A percentile compares a stretch with the other conserved stretches of the same genome.
phyloP scores from a whole-genome alignment of 768 basidiomycete genomes.

The Tulasnella calospora region DNA sequence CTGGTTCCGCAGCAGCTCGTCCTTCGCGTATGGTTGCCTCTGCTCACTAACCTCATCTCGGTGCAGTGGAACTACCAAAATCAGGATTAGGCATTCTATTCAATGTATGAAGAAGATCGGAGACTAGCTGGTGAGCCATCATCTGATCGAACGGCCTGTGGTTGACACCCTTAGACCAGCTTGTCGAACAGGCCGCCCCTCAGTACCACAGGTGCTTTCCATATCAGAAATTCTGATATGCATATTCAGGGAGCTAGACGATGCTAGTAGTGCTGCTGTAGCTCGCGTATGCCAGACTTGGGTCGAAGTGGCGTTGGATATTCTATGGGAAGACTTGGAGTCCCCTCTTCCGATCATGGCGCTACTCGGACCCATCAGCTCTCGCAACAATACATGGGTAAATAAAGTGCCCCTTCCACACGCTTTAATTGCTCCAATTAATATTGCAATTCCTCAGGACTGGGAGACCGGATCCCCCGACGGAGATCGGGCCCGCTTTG shows the following conservation, averaged over 20 bases:
- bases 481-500: neutral
- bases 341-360: neutral
- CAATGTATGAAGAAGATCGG: neutral
- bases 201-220: neutral
- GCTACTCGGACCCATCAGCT: neutral
- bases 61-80: neutral
- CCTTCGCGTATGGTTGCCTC: neutral
- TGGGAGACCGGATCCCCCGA: neutral
- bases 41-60: neutral
- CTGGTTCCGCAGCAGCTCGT: neutral
- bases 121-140: neutral
- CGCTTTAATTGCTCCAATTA: neutral
- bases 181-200: neutral
- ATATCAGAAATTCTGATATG: neutral
- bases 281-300: neutral
- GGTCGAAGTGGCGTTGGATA: neutral
- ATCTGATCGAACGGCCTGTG: neutral
- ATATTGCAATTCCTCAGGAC: neutral
- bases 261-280: neutral
- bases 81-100: neutral
- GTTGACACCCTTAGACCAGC: neutral
- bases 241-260: neutral
- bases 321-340: neutral
- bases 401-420: neutral
- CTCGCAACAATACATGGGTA: neutral